A percentile compares a stretch with the other conserved stretches of the same genome.
These are phyloP conservation scores for Hondaea fermentalgiana DNA, from an alignment of 108 stramenopile genomes.

Conservation along the genomic window DNA sequence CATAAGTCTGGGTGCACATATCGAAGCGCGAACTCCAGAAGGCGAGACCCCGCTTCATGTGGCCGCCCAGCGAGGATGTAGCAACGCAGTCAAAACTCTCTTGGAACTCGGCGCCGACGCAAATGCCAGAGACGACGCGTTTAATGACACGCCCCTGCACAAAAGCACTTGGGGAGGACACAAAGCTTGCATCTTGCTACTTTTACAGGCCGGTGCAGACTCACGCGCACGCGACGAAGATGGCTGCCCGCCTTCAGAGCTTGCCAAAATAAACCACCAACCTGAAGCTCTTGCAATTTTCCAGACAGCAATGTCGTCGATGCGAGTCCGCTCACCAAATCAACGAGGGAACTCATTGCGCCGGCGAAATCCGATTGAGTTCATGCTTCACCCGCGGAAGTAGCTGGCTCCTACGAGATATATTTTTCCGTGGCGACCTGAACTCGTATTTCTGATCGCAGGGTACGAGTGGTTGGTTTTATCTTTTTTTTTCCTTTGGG, in stretches of 20 bases:
- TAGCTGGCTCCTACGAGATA: too few species aligned
- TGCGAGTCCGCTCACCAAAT: too few species aligned
- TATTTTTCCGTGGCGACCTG: too few species aligned
- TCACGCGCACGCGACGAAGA: neutral
- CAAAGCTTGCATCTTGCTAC: neutral
- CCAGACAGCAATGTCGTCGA: neutral
- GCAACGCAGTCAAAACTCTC: neutral
- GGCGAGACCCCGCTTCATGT: neutral
- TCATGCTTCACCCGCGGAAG: too few species aligned
- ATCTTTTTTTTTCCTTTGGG: too few species aligned
- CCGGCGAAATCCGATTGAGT: too few species aligned
- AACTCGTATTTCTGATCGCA: too few species aligned
- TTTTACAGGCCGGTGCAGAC: neutral
- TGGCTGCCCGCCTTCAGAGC: neutral
- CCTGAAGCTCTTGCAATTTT: neutral
- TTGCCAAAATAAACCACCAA: neutral
- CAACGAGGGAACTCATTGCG: too few species aligned
- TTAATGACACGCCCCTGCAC: neutral
- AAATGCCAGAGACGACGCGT: neutral
- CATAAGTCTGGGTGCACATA: neutral
- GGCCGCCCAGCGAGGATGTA: neutral
- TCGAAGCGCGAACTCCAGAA: neutral
- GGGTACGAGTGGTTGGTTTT: too few species aligned
- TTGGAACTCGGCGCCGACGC: neutral
- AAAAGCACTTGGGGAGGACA: neutral